A percentile compares a stretch with the other conserved stretches of the same genome.
These are phyloP conservation scores for Lathyrus sativus DNA, from an alignment of 306 rosid species.

Conservation along the genomic window DNA sequence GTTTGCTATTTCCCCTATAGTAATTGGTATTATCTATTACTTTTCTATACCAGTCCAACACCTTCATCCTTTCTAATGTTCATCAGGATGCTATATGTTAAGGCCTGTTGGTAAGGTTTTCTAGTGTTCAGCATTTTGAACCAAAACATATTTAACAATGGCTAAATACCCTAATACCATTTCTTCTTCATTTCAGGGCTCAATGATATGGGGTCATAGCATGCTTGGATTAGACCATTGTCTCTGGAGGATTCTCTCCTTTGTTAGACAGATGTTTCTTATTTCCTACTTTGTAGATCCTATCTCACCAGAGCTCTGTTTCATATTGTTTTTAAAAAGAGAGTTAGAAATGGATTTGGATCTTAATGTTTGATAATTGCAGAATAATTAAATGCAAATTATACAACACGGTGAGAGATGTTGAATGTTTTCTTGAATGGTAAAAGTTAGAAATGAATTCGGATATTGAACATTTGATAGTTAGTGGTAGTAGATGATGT, in stretches of 20 bases:
- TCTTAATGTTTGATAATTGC: slow-evolving; percentile 6
- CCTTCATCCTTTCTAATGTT: slow-evolving; percentile 3
- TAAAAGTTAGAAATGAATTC: too few species aligned
- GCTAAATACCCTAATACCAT: slow-evolving; percentile 13
- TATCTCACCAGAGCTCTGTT: slow-evolving; percentile 12
- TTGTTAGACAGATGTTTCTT: slow-evolving; percentile 11
- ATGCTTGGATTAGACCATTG: slow-evolving; percentile 34
- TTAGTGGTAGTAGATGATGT: too few species aligned
- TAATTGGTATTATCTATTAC: neutral
- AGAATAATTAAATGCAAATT: slow-evolving; percentile 7
- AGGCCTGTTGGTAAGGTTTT: neutral
- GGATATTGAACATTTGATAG: too few species aligned
- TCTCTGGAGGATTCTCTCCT: too few species aligned
- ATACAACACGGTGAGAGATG: slow-evolving; percentile 9
- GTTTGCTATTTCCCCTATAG: neutral
- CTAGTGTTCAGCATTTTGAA: slow-evolving; percentile 2
- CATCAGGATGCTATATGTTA: neutral
- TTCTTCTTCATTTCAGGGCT: slow-evolving; percentile 43
- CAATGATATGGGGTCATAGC: slow-evolving; percentile 7
- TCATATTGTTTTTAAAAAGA: neutral
- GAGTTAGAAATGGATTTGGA: slow-evolving; percentile 26
- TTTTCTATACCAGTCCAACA: neutral
- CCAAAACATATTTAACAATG: neutral
- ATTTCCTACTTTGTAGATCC: slow-evolving; percentile 26
- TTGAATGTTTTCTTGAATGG: neutral